Evolutionary conservation across 176 grass and related monocot genomes (phyloP).

Genomic region (Thalia dealbata): DNA sequence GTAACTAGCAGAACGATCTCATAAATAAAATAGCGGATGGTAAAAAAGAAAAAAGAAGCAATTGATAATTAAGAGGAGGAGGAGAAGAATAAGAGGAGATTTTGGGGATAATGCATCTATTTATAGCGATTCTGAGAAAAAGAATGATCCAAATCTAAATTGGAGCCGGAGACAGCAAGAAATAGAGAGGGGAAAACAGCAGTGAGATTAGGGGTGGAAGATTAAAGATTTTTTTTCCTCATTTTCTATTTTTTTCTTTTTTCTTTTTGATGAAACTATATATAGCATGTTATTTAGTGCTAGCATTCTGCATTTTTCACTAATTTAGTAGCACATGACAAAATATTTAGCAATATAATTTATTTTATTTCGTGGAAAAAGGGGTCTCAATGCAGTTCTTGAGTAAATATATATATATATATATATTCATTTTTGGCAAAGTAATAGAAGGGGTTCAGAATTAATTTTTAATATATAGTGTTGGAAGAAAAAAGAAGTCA

Average conservation of each 20-base stretch:
- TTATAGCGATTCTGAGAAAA: neutral
- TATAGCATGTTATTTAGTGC: neutral
- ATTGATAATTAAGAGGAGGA: neutral
- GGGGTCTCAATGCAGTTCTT: too few relatives aligned
- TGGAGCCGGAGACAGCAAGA: neutral
- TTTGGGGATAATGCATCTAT: neutral
- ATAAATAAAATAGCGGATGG: neutral
- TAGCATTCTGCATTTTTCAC: neutral
- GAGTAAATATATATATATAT: too few relatives aligned
- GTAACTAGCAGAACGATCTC: neutral
- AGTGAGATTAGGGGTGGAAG: neutral
- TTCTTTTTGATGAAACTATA: neutral
- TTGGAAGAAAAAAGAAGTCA: too few relatives aligned
- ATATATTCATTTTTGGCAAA: too few relatives aligned
- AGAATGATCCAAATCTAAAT: neutral
- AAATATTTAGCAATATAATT: too few relatives aligned
- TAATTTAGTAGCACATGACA: too few relatives aligned
- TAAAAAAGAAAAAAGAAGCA: neutral
- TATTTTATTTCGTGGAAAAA: too few relatives aligned
- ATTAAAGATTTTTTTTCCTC: neutral
- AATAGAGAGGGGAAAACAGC: neutral
- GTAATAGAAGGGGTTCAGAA: too few relatives aligned
- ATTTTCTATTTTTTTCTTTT: neutral
- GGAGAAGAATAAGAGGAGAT: neutral
- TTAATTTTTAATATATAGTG: too few relatives aligned